Evolutionary conservation across 2,329 filamentous ascomycete species (phyloP), one percentile per base, ranked within the genome.

Genomic region (Mycogone perniciosa): DNA sequence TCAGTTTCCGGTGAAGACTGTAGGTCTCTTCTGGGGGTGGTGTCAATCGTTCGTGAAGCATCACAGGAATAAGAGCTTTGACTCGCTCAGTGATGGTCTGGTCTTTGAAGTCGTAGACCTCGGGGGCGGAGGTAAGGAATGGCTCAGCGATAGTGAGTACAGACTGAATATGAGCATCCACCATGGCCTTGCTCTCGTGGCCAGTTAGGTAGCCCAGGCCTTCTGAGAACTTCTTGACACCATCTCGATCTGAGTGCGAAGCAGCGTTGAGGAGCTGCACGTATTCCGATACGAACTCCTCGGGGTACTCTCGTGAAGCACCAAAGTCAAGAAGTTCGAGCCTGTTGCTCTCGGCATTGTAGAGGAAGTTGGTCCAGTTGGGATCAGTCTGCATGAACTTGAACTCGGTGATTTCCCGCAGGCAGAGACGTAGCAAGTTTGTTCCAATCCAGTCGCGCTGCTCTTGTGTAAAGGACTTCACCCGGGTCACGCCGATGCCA

Each of bases 291-390:
- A 97, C 84, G 62, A 99, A 99, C 10, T 79, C 72, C 37, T 81
- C 77, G 0, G 91, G 89, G 64, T 85, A 99, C 58, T 90, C 92
- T 60, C 93, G 80, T 20, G 86, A 90, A 34, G 93, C 93, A 53
- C 93, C 93, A 68, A 99, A 99, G 70, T 99, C 95, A 47, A 99
- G 83, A 1, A 99, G 80, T 68, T 96, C 91, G 10, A 99, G 84
- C 63, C 83, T 86, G 60, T 82, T 74, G 4, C 77, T 82, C 20
- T 73, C 60, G 1, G 82, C 74, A 61, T 97, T 93, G 76, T 89
- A 99, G 20, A 97, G 77, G 68, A 99, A 99, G 70, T 99, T 99
- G 33, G 92, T 97, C 93, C 93, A 99, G 75, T 99, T 99, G 38
- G 93, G 93, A 65, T 99, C 93, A 5, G 93, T 99, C 72, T 99